These are phyloP conservation scores for Acephala macrosclerotiorum DNA, from an alignment of 2,329 filamentous ascomycete genomes.

Conservation along the genomic window DNA sequence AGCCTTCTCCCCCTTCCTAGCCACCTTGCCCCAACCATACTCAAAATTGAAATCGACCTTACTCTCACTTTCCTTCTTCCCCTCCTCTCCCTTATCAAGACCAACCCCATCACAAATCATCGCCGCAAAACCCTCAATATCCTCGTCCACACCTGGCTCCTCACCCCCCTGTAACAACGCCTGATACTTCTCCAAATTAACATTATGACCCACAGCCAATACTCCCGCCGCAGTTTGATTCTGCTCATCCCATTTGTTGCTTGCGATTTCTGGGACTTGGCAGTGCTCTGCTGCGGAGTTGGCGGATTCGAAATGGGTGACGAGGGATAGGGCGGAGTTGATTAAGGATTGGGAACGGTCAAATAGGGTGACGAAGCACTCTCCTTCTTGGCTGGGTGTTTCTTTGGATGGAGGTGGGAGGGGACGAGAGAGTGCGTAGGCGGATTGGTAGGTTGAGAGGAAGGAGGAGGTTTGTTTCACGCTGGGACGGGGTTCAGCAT, in stretches of 20 bases:
- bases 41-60: background rate
- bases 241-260: slow-evolving; percentile 33
- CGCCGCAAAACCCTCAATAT: slow-evolving; percentile 14
- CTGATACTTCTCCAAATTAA: slow-evolving; percentile 34
- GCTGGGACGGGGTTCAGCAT: slow-evolving; percentile 18
- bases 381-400: background rate
- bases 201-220: slow-evolving; percentile 31
- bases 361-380: slow-evolving; percentile 31
- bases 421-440: slow-evolving; percentile 33
- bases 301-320: slow-evolving; percentile 31
- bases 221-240: slow-evolving; percentile 22
- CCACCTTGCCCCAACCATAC: slow-evolving; percentile 34
- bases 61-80: background rate
- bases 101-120: slow-evolving; percentile 22
- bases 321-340: slow-evolving; percentile 23
- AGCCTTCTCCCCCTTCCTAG: slow-evolving; percentile 35
- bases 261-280: slow-evolving; percentile 17
- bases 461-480: slow-evolving; percentile 32
- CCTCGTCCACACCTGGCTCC: slow-evolving; percentile 20
- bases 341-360: slow-evolving; percentile 26
- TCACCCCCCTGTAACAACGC: slow-evolving; percentile 24
- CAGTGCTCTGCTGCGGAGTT: slow-evolving; percentile 23
- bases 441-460: slow-evolving; percentile 29
- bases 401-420: slow-evolving; percentile 4
- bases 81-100: background rate